phyloP scores from a whole-genome alignment of 345 rosid genomes.

The Pugionium dolabratum region DNA sequence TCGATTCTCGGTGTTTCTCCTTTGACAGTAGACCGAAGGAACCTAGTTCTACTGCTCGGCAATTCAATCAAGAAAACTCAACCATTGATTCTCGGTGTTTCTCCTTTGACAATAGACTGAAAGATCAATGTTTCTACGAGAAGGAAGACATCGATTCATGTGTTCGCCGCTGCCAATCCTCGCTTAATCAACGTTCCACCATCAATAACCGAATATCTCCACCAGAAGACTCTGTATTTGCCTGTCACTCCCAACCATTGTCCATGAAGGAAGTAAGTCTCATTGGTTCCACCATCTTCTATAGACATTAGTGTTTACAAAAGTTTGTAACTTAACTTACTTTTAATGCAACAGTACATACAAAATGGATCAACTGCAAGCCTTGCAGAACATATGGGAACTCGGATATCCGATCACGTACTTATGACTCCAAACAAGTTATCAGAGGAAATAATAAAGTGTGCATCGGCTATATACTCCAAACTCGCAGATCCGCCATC shows the following conservation, averaged over 20 bases:
- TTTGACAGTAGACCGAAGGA: conserved; percentile 34
- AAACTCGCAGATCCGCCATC: conserved; percentile 88
- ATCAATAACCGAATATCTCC: conserved; percentile 52
- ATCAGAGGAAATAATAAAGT: conserved; percentile 90
- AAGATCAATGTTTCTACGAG: conserved; percentile 47
- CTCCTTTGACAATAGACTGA: conserved; percentile 46
- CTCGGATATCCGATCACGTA: conserved; percentile 80
- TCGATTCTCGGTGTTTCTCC: conserved; percentile 43
- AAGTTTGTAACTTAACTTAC: conserved; percentile 4
- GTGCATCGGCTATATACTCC: conserved; percentile 78
- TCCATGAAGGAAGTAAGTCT: conserved; percentile 69
- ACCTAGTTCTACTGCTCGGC: conserved; percentile 22
- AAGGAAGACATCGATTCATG: conserved; percentile 56
- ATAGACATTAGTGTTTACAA: conserved; percentile 2
- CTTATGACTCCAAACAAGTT: conserved; percentile 83
- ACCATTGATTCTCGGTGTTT: conserved; percentile 45
- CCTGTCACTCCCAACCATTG: conserved; percentile 82
- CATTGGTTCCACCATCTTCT: not conserved
- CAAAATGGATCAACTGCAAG: conserved; percentile 73
- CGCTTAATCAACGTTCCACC: conserved; percentile 68
- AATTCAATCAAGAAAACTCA: conserved; percentile 47
- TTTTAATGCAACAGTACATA: conserved; percentile 56
- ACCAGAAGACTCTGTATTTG: conserved; percentile 54
- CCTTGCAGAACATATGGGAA: conserved; percentile 91
- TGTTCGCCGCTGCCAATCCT: conserved; percentile 80